Conservation (phyloP, 2,329 filamentous ascomycete genomes). For the Tolypocladium ovalisporum region DNA sequence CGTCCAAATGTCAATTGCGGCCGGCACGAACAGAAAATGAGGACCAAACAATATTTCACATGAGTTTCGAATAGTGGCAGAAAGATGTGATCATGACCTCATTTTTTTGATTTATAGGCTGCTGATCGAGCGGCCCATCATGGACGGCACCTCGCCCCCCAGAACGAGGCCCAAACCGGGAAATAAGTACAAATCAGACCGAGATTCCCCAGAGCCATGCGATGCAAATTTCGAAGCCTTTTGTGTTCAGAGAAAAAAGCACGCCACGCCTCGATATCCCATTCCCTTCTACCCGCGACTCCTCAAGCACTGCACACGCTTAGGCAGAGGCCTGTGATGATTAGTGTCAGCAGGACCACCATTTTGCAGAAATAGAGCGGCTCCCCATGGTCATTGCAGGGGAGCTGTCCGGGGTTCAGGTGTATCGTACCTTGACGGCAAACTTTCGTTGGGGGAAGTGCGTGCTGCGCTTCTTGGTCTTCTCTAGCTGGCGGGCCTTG, state of each 20-base stretch:
- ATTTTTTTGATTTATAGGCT: slow-evolving; percentile 22
- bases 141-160: slow-evolving; percentile 19
- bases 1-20: not conserved
- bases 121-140: slow-evolving; percentile 19
- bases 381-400: not conserved
- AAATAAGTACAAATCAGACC: slow-evolving; percentile 27
- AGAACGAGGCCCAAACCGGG: slow-evolving; percentile 24
- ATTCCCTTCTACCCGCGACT: slow-evolving; percentile 2
- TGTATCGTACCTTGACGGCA: slow-evolving; percentile 76
- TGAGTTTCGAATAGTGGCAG: not conserved
- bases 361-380: not conserved
- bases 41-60: not conserved
- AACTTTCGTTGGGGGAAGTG: slow-evolving; percentile 99
- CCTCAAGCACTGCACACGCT: slow-evolving; percentile 4
- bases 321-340: slow-evolving; percentile 5
- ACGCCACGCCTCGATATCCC: slow-evolving; percentile 25
- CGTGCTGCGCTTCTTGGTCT: slow-evolving; percentile 89
- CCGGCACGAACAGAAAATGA: not conserved
- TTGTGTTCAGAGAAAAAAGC: slow-evolving; percentile 22
- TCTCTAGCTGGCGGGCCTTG: slow-evolving; percentile 72
- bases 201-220: slow-evolving; percentile 26
- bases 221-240: slow-evolving; percentile 25
- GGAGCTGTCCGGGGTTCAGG: not conserved
- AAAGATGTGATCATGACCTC: slow-evolving; percentile 24
- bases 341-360: not conserved